phyloP scores from a whole-genome alignment of 768 basidiomycete species.

The Coprinellus aureogranulatus region DNA sequence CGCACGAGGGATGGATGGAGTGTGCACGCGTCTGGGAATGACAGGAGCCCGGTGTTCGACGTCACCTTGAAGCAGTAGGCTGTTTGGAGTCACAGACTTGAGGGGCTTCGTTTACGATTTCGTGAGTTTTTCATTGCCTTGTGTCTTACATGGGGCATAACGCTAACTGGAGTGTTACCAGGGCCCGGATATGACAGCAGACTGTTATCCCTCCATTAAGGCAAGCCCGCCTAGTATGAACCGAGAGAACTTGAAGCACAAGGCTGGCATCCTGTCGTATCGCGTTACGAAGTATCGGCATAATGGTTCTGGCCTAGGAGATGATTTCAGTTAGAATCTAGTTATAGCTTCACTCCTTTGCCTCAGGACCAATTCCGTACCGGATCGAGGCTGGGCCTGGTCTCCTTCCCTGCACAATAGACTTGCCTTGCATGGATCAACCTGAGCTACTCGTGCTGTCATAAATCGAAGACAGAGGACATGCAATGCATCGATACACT shows the following conservation, averaged over 20 bases:
- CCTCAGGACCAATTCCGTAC: too few relatives aligned
- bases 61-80: slow-evolving; percentile 71
- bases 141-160: slow-evolving; percentile 6
- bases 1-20: slow-evolving; percentile 61
- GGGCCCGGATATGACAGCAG: not conserved
- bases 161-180: not conserved
- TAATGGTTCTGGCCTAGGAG: not conserved
- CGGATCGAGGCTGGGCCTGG: too few relatives aligned
- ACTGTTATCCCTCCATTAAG: not conserved
- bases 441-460: too few relatives aligned
- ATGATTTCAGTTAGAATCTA: not conserved
- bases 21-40: slow-evolving; percentile 77
- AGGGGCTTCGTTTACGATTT: slow-evolving; percentile 80
- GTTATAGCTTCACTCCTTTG: too few relatives aligned
- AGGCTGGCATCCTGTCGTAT: slow-evolving; percentile 2
- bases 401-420: too few relatives aligned
- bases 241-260: slow-evolving; percentile 7
- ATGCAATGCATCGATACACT: too few relatives aligned
- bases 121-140: slow-evolving; percentile 28
- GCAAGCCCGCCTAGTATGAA: not conserved
- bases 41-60: slow-evolving; percentile 75
- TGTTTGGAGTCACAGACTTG: slow-evolving; percentile 77
- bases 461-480: too few relatives aligned
- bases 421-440: too few relatives aligned
- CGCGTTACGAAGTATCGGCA: slow-evolving; percentile 6